Evolutionary conservation across 2,329 filamentous ascomycete species (phyloP).

Genomic region (Cadophora luteo-olivacea): DNA sequence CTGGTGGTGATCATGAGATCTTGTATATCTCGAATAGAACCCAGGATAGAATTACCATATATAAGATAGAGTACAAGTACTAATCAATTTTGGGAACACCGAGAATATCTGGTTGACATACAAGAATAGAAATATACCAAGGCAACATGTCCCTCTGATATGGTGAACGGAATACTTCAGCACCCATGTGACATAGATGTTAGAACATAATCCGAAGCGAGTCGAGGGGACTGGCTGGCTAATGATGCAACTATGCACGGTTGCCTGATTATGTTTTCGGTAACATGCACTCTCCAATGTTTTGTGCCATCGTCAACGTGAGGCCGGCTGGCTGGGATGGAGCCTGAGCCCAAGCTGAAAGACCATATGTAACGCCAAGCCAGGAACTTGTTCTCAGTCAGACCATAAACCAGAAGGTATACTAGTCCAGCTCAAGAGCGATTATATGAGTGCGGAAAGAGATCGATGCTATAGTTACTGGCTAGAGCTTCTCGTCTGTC

Average conservation of each 20-base stretch:
- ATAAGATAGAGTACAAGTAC: conserved; percentile 17
- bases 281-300: not conserved
- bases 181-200: too few relatives aligned
- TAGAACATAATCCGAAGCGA: too few relatives aligned
- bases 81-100: not conserved
- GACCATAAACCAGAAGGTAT: not conserved
- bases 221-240: too few relatives aligned
- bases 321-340: not conserved
- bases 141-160: too few relatives aligned
- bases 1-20: conserved; percentile 4
- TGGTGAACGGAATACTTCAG: too few relatives aligned
- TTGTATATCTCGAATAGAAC: conserved; percentile 9
- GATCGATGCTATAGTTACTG: too few relatives aligned
- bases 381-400: not conserved
- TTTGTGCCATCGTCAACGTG: not conserved
- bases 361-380: not conserved
- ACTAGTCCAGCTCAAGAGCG: not conserved
- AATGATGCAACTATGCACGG: too few relatives aligned
- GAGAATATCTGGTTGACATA: not conserved
- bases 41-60: conserved; percentile 1
- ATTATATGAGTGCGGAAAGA: not conserved
- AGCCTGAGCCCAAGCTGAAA: not conserved
- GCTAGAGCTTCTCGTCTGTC: not conserved
- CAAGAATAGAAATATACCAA: too few relatives aligned
- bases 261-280: too few relatives aligned